These are phyloP conservation scores for Kuraishia hungarica DNA, from an alignment of 805 yeast species.

Conservation along the genomic window DNA sequence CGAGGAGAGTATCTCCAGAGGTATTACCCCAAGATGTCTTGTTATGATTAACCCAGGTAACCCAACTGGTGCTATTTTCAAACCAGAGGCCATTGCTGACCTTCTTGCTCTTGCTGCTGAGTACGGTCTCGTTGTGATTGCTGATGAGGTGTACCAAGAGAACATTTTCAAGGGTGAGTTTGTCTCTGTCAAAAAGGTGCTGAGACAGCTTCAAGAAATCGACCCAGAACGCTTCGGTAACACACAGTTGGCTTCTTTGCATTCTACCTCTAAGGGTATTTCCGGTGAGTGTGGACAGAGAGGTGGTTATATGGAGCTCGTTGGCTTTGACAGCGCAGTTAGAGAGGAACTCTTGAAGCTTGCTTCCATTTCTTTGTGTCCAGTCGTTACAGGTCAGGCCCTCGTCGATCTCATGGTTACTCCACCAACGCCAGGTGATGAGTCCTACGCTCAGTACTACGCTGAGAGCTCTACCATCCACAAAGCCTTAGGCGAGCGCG, in stretches of 20 bases:
- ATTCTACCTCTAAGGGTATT: slow-evolving; percentile 97
- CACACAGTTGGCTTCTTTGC: slow-evolving; percentile 87
- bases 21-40: slow-evolving; percentile 62
- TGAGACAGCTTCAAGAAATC: slow-evolving; percentile 49
- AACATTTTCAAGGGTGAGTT: slow-evolving; percentile 80
- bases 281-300: slow-evolving; percentile 99
- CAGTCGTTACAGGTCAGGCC: slow-evolving; percentile 94
- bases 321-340: slow-evolving; percentile 70
- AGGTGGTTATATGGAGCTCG: slow-evolving; percentile 96
- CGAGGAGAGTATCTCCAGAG: slow-evolving; percentile 35
- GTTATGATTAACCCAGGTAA: slow-evolving; percentile 98
- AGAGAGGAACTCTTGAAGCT: slow-evolving; percentile 68
- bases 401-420: slow-evolving; percentile 87
- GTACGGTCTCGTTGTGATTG: slow-evolving; percentile 77
- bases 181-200: slow-evolving; percentile 74
- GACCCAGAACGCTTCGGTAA: slow-evolving; percentile 45
- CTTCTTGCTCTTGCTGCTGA: slow-evolving; percentile 77
- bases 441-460: slow-evolving; percentile 59
- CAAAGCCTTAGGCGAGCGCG: slow-evolving; percentile 52
- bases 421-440: slow-evolving; percentile 79
- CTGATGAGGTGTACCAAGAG: slow-evolving; percentile 97
- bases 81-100: slow-evolving; percentile 55
- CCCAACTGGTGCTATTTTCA: slow-evolving; percentile 88
- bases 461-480: slow-evolving; percentile 57
- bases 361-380: slow-evolving; percentile 86